These are phyloP conservation scores for Cyclocybe aegerita DNA, from an alignment of 768 basidiomycete genomes.

Conservation along the genomic window DNA sequence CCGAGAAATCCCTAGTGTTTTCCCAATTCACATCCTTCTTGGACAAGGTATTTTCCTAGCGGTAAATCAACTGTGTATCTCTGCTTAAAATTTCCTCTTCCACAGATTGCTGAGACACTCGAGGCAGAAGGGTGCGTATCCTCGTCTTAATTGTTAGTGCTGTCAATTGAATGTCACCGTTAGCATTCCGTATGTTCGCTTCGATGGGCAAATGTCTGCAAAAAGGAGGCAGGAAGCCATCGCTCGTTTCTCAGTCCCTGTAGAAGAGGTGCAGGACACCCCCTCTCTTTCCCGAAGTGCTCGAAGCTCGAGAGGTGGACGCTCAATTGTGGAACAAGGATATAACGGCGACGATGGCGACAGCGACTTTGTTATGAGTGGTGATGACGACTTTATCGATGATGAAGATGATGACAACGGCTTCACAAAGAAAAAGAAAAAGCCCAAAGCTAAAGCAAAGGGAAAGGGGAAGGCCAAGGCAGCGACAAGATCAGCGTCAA, in stretches of 20 bases:
- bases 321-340: not conserved
- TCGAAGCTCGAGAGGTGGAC: constrained; percentile 2
- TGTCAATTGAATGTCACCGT: constrained; percentile 1
- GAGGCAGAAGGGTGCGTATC: constrained; percentile 58
- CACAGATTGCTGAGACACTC: constrained; percentile 67
- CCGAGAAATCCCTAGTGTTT: constrained; percentile 84
- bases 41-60: constrained; percentile 54
- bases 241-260: constrained; percentile 67
- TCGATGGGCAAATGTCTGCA: constrained; percentile 87
- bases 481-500: not conserved
- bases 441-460: constrained; percentile 29
- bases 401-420: constrained; percentile 28
- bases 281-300: constrained; percentile 1
- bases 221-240: constrained; percentile 77
- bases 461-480: constrained; percentile 33
- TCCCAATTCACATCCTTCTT: constrained; percentile 88
- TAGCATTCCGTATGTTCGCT: constrained; percentile 76
- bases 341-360: constrained; percentile 27
- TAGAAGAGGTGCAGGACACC: constrained; percentile 30
- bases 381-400: constrained; percentile 30
- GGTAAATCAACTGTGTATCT: not conserved
- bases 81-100: not conserved
- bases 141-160: not conserved
- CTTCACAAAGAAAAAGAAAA: constrained; percentile 6
- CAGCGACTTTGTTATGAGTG: constrained; percentile 33